A percentile compares a stretch with the other conserved stretches of the same genome.
Evolutionary conservation across 768 basidiomycete species (phyloP).

Genomic region (Leccinum fibrillosum): DNA sequence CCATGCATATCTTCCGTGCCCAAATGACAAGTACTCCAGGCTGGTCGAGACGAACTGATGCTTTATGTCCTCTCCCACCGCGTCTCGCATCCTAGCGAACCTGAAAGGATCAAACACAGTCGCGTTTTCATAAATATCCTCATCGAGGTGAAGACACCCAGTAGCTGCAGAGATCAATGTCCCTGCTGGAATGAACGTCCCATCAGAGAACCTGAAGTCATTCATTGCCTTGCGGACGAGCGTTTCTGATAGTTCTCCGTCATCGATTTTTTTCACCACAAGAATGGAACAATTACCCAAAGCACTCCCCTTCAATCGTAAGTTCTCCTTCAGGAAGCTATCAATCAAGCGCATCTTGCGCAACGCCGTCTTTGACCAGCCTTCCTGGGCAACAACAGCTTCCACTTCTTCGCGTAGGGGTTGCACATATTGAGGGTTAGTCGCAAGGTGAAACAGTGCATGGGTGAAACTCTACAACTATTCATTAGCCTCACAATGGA

Average conservation of each 20-base stretch:
- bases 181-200: slow-evolving; percentile 17
- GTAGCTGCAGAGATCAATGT: slow-evolving; percentile 26
- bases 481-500: not conserved
- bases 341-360: not conserved
- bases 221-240: slow-evolving; percentile 32
- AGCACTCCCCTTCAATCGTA: not conserved
- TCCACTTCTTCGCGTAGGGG: not conserved
- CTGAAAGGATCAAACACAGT: slow-evolving; percentile 46
- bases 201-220: slow-evolving; percentile 36
- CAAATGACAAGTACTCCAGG: not conserved
- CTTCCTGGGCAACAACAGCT: not conserved
- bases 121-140: slow-evolving; percentile 30
- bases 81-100: slow-evolving; percentile 39
- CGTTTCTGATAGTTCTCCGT: slow-evolving; percentile 15
- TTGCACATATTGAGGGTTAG: not conserved
- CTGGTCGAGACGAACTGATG: not conserved
- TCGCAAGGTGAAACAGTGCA: not conserved
- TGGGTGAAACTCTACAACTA: not conserved
- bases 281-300: not conserved
- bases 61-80: slow-evolving; percentile 22
- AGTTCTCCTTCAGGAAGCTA: not conserved
- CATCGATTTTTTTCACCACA: not conserved
- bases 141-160: slow-evolving; percentile 23
- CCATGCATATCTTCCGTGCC: slow-evolving; percentile 2
- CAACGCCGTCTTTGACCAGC: not conserved